A percentile compares a stretch with the other conserved stretches of the same genome.
These are phyloP conservation scores for Gossypium schwendimanii DNA, from an alignment of 441 rosid species.

Conservation along the genomic window DNA sequence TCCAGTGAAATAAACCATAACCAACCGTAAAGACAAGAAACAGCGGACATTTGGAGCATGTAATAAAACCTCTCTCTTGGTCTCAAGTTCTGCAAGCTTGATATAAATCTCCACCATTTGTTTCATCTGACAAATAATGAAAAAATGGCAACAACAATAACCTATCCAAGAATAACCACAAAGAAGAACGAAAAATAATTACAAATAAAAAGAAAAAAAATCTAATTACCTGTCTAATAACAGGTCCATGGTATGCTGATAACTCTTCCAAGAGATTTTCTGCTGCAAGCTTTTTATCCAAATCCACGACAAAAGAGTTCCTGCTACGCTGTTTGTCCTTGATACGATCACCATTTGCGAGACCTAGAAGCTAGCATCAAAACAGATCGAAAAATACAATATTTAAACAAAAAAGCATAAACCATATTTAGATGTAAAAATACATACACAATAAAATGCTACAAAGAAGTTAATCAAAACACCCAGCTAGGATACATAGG, in stretches of 20 bases:
- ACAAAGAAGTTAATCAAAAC: neutral
- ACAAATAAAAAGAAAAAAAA: neutral
- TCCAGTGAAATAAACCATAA: neutral
- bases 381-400: conserved; percentile 12
- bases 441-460: neutral
- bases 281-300: conserved; percentile 86
- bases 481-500: neutral
- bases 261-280: conserved; percentile 75
- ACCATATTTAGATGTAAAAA: neutral
- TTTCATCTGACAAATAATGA: conserved; percentile 54
- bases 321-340: conserved; percentile 90
- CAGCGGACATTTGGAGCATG: conserved; percentile 13
- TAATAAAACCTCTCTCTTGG: conserved; percentile 86
- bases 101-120: conserved; percentile 95
- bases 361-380: conserved; percentile 70
- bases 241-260: conserved; percentile 62
- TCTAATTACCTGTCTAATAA: conserved; percentile 60
- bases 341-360: conserved; percentile 96
- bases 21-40: conserved; percentile 16
- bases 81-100: conserved; percentile 95
- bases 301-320: conserved; percentile 88
- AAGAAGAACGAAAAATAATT: conserved; percentile 10
- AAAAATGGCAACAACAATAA: neutral
- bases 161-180: neutral
- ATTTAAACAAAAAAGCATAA: conserved; percentile 14